Evolutionary conservation across 495 filamentous ascomycete species (phyloP).

Genomic region (Xylaria intraflava): DNA sequence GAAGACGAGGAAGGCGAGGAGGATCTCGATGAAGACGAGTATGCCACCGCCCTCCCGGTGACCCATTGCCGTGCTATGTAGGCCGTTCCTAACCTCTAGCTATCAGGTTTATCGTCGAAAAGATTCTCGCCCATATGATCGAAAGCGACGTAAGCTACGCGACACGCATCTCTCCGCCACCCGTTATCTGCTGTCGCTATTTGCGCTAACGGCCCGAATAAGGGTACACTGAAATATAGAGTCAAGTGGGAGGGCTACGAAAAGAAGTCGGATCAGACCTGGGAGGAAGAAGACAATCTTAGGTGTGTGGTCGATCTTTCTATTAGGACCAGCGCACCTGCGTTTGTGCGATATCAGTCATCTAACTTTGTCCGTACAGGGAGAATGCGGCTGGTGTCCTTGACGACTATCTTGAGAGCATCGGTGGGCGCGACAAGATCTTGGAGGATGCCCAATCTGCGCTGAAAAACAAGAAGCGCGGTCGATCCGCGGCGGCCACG

Average conservation of each 20-base stretch:
- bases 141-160: slow-evolving; percentile 37
- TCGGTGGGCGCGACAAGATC: slow-evolving; percentile 51
- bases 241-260: slow-evolving; percentile 61
- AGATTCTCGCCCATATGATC: slow-evolving; percentile 47
- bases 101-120: slow-evolving; percentile 50
- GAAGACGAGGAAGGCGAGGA: slow-evolving; percentile 35
- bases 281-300: slow-evolving; percentile 56
- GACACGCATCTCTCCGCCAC: background rate
- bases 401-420: slow-evolving; percentile 35
- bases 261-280: slow-evolving; percentile 50
- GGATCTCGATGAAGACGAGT: slow-evolving; percentile 40
- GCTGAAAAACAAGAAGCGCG: slow-evolving; percentile 41
- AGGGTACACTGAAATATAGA: slow-evolving; percentile 41
- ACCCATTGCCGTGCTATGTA: background rate
- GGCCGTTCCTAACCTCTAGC: background rate
- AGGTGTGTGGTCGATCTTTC: slow-evolving; percentile 28
- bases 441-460: slow-evolving; percentile 34
- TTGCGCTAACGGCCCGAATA: slow-evolving; percentile 6
- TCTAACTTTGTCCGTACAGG: slow-evolving; percentile 17
- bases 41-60: slow-evolving; percentile 9
- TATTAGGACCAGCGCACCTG: background rate
- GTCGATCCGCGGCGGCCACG: slow-evolving; percentile 30
- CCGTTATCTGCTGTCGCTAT: background rate
- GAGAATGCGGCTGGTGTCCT: slow-evolving; percentile 40
- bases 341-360: background rate